phyloP scores from a whole-genome alignment of 495 filamentous ascomycete species.

The Penicillium steckii region DNA sequence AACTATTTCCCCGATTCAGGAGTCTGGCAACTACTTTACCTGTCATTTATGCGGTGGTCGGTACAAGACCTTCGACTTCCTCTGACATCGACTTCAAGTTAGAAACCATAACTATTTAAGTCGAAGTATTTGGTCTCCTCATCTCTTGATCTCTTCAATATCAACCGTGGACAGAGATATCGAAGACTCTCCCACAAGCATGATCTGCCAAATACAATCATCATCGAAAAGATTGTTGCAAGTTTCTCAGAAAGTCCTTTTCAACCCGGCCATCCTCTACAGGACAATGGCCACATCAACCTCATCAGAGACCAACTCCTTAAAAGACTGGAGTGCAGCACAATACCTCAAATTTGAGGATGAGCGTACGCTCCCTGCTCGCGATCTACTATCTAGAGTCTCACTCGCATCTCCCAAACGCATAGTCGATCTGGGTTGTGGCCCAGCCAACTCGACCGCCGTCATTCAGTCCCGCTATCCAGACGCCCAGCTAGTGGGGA shows the following conservation, averaged over 20 bases:
- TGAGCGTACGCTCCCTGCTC: slow-evolving; percentile 44
- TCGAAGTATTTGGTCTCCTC: no score
- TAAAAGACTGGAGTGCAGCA: slow-evolving; percentile 44
- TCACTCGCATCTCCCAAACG: slow-evolving; percentile 28
- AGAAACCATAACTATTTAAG: no score
- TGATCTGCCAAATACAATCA: slow-evolving; percentile 5
- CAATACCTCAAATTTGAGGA: slow-evolving; percentile 50
- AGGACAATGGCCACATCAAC: slow-evolving; percentile 22
- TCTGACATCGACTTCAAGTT: neutral
- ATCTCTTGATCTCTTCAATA: no score
- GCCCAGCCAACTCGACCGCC: slow-evolving; percentile 53
- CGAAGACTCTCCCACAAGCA: neutral
- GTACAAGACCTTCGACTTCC: neutral
- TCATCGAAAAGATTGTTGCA: slow-evolving; percentile 5
- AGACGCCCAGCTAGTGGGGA: slow-evolving; percentile 39
- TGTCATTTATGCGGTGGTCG: neutral
- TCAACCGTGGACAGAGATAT: no score
- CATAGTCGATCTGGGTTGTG: slow-evolving; percentile 56
- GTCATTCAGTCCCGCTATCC: slow-evolving; percentile 46
- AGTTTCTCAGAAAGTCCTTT: slow-evolving; percentile 4
- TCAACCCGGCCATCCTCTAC: slow-evolving; percentile 2
- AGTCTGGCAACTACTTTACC: neutral
- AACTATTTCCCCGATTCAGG: neutral
- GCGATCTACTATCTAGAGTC: slow-evolving; percentile 44
- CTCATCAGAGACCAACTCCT: slow-evolving; percentile 3